Percentiles rank a stretch among this genome's conserved stretches.
These are phyloP conservation scores for Irineochytrium annulatum DNA, from an alignment of 192 early-diverging fungal genomes.

Conservation along the genomic window DNA sequence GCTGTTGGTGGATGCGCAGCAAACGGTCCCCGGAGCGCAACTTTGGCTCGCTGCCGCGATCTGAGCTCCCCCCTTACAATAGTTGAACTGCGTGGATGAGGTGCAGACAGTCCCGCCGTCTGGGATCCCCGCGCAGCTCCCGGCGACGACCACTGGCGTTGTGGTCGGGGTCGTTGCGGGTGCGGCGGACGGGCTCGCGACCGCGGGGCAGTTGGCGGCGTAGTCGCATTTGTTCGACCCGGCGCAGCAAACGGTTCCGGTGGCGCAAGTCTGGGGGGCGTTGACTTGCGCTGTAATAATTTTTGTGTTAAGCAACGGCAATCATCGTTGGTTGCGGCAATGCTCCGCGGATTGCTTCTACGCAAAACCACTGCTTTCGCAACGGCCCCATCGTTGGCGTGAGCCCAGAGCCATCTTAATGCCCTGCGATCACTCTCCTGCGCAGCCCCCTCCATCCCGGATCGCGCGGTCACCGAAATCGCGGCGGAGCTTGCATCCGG, in stretches of 20 bases:
- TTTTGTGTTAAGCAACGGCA: no score
- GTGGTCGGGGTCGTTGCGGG: neutral
- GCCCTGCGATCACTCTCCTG: no score
- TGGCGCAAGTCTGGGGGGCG: neutral
- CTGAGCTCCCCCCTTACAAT: neutral
- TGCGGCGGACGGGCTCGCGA: no score
- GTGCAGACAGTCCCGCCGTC: neutral
- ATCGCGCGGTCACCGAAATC: no score
- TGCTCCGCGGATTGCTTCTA: no score
- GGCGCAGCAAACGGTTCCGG: neutral
- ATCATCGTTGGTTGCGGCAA: no score
- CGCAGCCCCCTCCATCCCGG: no score
- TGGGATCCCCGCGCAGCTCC: neutral
- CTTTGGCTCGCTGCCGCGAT: neutral
- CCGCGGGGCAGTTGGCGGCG: neutral
- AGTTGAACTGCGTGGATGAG: neutral
- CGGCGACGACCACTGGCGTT: neutral
- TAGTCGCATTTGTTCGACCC: neutral
- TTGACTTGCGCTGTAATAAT: no score
- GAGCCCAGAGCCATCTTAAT: no score
- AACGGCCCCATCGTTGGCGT: no score
- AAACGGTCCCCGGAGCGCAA: conserved; percentile 1
- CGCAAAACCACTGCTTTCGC: no score
- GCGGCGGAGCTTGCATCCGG: no score
- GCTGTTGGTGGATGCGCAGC: neutral